Evolutionary conservation across 1,284 basidiomycete genomes (phyloP).

Genomic region (Gymnopus androsaceus): DNA sequence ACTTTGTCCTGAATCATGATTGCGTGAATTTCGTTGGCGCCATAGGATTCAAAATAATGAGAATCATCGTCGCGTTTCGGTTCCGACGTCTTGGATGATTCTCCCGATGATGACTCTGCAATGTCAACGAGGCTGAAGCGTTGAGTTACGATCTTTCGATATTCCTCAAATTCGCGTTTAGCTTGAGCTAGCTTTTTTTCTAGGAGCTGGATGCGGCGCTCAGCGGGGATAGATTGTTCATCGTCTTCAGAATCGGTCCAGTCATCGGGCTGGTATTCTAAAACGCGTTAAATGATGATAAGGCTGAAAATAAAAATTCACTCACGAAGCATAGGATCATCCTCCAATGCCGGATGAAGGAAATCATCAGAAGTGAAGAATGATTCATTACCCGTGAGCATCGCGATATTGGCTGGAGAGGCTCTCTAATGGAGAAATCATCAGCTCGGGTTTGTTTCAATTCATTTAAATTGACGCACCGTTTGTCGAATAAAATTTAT

Average conservation of each 20-base stretch:
- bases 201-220: constrained; percentile 50
- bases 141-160: constrained; percentile 54
- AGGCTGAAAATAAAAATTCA: constrained; percentile 15
- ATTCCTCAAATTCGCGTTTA: constrained; percentile 59
- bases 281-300: constrained; percentile 1
- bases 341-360: constrained; percentile 76
- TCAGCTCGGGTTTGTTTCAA: constrained; percentile 4
- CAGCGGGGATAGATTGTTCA: constrained; percentile 39
- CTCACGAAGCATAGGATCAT: constrained; percentile 89
- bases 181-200: constrained; percentile 55
- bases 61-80: constrained; percentile 77
- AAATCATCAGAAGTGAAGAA: constrained; percentile 77
- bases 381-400: constrained; percentile 57
- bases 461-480: constrained; percentile 28
- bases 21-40: constrained; percentile 84
- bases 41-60: constrained; percentile 94
- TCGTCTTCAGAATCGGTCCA: constrained; percentile 80
- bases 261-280: constrained; percentile 64
- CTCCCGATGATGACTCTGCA: constrained; percentile 20
- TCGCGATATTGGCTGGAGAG: constrained; percentile 42
- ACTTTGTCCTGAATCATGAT: constrained; percentile 88
- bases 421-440: constrained; percentile 46
- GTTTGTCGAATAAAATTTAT: constrained; percentile 85
- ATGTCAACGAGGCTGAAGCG: constrained; percentile 45
- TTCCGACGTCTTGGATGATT: constrained; percentile 22